Evolutionary conservation across 225 moss, liverwort and hornwort genomes (phyloP).

Genomic region (Pseudisothecium myosuroides): DNA sequence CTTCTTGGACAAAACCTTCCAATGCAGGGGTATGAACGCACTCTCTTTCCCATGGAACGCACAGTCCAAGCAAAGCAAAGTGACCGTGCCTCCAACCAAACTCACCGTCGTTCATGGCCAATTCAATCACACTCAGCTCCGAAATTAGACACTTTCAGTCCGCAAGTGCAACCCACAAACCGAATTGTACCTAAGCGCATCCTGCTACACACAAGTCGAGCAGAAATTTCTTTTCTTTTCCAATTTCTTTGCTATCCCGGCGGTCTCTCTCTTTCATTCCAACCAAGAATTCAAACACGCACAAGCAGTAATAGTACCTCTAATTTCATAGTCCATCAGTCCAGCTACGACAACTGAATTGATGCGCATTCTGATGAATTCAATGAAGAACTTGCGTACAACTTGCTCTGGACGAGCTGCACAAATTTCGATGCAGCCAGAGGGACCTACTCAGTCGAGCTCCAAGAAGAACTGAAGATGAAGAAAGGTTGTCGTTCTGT

Average conservation of each 20-base stretch:
- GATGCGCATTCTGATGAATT: neutral
- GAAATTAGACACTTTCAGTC: neutral
- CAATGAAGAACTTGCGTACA: neutral
- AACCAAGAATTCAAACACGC: neutral
- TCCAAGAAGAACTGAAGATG: neutral
- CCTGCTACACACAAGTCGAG: neutral
- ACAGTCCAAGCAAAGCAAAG: neutral
- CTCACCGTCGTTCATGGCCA: neutral
- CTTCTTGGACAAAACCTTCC: neutral
- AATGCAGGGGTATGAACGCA: too few species aligned
- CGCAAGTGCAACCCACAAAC: neutral
- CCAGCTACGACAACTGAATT: too few species aligned
- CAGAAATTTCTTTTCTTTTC: neutral
- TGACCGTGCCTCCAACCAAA: neutral
- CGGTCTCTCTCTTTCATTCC: neutral
- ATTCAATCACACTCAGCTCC: neutral
- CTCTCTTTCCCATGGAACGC: neutral
- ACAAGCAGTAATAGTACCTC: neutral
- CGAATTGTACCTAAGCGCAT: neutral
- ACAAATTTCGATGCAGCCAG: neutral
- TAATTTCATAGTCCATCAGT: too few species aligned
- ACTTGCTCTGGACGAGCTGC: neutral
- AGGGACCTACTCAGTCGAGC: neutral
- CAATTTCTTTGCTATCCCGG: neutral
- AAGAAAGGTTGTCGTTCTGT: neutral